Percentiles rank a stretch among this genome's conserved stretches.
Conservation (phyloP, 1,284 basidiomycete species). For the Cutaneotrichosporon cutaneum region DNA sequence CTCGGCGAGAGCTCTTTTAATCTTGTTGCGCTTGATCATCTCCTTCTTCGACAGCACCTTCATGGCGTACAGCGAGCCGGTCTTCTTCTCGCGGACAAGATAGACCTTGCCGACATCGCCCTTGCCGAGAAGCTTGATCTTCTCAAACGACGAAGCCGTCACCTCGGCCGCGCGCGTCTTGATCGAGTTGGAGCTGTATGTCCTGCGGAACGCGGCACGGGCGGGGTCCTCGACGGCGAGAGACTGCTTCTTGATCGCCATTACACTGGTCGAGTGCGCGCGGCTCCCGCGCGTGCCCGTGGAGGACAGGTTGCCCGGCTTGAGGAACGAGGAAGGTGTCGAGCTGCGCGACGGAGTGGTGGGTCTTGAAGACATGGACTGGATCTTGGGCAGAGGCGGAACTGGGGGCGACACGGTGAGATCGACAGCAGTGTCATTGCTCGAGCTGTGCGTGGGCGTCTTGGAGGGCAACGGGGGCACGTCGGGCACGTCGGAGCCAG, state of each 20-base stretch:
- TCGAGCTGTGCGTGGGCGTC: conserved; percentile 4
- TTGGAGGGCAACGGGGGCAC: conserved; percentile 41
- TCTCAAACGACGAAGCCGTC: conserved; percentile 83
- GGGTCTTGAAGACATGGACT: conserved; percentile 12
- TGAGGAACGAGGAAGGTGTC: conserved; percentile 49
- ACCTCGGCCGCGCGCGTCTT: conserved; percentile 91
- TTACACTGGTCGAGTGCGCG: conserved; percentile 29
- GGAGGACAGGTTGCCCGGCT: conserved; percentile 44
- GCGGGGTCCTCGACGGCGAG: not conserved
- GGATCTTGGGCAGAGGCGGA: conserved; percentile 4
- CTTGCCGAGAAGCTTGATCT: conserved; percentile 91
- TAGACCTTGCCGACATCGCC: conserved; percentile 96
- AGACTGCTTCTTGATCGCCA: conserved; percentile 12
- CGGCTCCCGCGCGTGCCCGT: conserved; percentile 35
- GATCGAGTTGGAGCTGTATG: conserved; percentile 97
- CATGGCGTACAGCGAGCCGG: conserved; percentile 89
- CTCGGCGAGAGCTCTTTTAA: conserved; percentile 92
- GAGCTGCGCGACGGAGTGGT: conserved; percentile 56
- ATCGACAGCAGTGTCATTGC: conserved; percentile 14
- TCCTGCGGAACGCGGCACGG: conserved; percentile 78
- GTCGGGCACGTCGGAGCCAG: conserved; percentile 29
- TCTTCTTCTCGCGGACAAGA: conserved; percentile 93
- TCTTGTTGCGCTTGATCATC: conserved; percentile 98
- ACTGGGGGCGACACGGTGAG: conserved; percentile 29
- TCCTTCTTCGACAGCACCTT: conserved; percentile 97